A percentile compares a stretch with the other conserved stretches of the same genome.
Conservation (phyloP, 1,284 basidiomycete species). For the Athelia psychrophila region DNA sequence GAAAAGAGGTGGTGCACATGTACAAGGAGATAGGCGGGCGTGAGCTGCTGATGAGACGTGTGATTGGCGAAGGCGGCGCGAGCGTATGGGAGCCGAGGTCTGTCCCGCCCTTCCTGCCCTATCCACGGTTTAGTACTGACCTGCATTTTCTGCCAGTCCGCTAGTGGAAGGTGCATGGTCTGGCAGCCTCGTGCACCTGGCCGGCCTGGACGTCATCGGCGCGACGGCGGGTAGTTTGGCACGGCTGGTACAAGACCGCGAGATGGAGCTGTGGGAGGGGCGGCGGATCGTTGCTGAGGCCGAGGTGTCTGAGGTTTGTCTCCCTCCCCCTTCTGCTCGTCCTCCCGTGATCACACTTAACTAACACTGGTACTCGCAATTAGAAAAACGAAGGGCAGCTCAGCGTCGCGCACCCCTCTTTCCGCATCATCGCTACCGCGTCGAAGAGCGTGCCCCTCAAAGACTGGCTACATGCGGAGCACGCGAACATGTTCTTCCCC, state of each 20-base stretch:
- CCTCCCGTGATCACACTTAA: slow-evolving; percentile 2
- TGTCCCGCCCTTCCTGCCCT: too few relatives aligned
- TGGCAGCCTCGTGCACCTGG: slow-evolving; percentile 56
- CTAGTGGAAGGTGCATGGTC: slow-evolving; percentile 56
- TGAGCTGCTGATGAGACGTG: slow-evolving; percentile 59
- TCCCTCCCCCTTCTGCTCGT: background rate
- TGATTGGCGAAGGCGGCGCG: slow-evolving; percentile 50
- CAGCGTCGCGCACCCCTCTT: slow-evolving; percentile 50
- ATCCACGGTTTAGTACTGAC: background rate
- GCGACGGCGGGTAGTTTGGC: slow-evolving; percentile 60
- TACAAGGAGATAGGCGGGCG: slow-evolving; percentile 69
- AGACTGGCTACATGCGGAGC: slow-evolving; percentile 64
- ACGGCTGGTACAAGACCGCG: slow-evolving; percentile 55
- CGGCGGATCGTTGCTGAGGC: slow-evolving; percentile 53
- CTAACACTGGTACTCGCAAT: background rate
- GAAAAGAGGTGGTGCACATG: slow-evolving; percentile 54
- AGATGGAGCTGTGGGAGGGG: slow-evolving; percentile 60
- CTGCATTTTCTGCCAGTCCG: too few relatives aligned
- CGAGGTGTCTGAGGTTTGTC: slow-evolving; percentile 40
- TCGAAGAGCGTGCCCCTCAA: slow-evolving; percentile 59
- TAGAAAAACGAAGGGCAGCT: slow-evolving; percentile 40
- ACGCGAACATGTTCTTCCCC: slow-evolving; percentile 68
- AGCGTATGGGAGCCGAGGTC: slow-evolving; percentile 67
- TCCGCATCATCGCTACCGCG: slow-evolving; percentile 58
- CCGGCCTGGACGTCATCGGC: slow-evolving; percentile 59